These are phyloP conservation scores for Tulasnella sp. DNA, from an alignment of 768 basidiomycete species.

Conservation along the genomic window DNA sequence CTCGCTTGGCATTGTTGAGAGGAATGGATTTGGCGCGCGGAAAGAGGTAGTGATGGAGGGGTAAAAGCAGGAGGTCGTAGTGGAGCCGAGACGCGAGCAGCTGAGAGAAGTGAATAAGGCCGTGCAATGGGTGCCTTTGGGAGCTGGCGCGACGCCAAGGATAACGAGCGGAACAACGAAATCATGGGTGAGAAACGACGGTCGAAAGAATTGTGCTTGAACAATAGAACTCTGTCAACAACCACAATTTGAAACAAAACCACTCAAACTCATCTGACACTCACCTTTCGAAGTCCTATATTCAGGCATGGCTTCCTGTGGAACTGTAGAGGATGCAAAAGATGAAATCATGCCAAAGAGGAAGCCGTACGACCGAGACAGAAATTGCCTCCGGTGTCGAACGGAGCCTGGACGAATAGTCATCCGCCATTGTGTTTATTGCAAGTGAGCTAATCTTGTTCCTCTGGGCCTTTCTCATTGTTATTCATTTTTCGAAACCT, in stretches of 20 bases:
- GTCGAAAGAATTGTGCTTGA: slow-evolving; percentile 5
- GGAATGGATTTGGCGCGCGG: slow-evolving; percentile 18
- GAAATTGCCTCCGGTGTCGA: slow-evolving; percentile 6
- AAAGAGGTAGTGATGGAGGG: neutral
- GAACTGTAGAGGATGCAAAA: slow-evolving; percentile 9
- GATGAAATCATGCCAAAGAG: slow-evolving; percentile 9
- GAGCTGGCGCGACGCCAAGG: neutral
- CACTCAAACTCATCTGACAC: neutral
- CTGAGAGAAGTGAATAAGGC: neutral
- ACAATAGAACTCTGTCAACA: neutral
- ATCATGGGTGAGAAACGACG: neutral
- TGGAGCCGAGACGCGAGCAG: neutral
- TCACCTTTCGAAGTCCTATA: neutral
- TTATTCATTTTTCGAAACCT: neutral
- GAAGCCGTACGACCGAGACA: slow-evolving; percentile 7
- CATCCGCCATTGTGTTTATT: slow-evolving; percentile 13
- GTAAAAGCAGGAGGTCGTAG: neutral
- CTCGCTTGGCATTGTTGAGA: slow-evolving; percentile 36
- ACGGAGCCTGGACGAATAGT: slow-evolving; percentile 2
- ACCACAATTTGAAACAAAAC: neutral
- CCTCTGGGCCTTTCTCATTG: neutral
- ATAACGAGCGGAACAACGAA: neutral
- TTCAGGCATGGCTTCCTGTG: slow-evolving; percentile 4
- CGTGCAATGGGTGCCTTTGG: neutral
- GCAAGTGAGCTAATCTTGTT: slow-evolving; percentile 6